Evolutionary conservation across 306 rosid species (phyloP), one percentile per base, ranked within the genome.

Genomic region (Ormosia semicastrata): DNA sequence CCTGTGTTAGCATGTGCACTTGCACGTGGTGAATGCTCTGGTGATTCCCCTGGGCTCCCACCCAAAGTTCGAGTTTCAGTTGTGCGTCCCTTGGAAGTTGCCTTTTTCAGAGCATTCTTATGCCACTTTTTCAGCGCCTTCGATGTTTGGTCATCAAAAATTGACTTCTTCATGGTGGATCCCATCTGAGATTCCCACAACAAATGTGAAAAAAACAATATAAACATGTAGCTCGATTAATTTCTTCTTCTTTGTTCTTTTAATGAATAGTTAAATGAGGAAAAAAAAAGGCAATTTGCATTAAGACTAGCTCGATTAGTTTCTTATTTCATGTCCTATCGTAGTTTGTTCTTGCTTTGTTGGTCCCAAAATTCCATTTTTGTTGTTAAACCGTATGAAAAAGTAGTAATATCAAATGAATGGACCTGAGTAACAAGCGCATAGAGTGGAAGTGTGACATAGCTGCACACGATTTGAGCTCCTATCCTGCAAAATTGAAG

Each of bases 81-180:
- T 13, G 75, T 34, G 6, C 59, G 77, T 43, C 76, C 83, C 41
- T 69, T 85, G 0, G 86, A 90, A 6, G 4, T 49, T 71, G 82
- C 86, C 91, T 86, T 95, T 86, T 87, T 89, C 6, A 87, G 77
- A 30, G 98, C 99, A 39, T 92, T 92, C 78, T 84, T 85, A 44
- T 88, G 99, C 99, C 99, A 95, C 39, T 79, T 57, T 80, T 83
- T 88, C 56, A 95, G 56, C 0, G 99, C 99, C 84, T 82, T 93
- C 12, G 97, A 92, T 52, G 99, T 95, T 86, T 95, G 97, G 0
- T 95, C 98, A 18, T 95, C 99, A 47, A 95, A 95, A 62, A 95
- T 93, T 10, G 99, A 93, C 89, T 82, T 84, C 91, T 95, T 95
- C 99, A 95, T 95, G 0, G 94, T 95, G 0, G 99, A 90, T 41